phyloP scores from a whole-genome alignment of 2,329 filamentous ascomycete species.

The Talaromyces amestolkiae region DNA sequence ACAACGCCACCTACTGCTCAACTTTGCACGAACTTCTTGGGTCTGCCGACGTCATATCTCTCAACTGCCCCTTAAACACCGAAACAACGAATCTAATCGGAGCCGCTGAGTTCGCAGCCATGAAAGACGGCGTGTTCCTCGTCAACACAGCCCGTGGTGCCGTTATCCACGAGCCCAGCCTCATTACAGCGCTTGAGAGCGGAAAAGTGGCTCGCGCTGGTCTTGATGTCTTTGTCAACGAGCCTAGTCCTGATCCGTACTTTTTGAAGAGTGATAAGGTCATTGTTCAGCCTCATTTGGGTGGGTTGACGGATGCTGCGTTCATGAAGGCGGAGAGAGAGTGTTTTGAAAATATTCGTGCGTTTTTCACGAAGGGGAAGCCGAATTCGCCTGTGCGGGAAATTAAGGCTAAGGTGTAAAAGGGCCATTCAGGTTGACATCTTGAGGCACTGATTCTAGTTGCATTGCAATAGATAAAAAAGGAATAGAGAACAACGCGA shows the following conservation, averaged over 20 bases:
- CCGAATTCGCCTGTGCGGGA: constrained; percentile 15
- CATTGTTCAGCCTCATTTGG: constrained; percentile 15
- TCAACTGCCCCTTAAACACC: constrained; percentile 71
- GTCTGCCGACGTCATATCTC: constrained; percentile 66
- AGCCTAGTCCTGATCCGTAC: constrained; percentile 8
- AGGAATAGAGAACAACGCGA: not conserved
- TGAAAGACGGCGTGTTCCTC: constrained; percentile 72
- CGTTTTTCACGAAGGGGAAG: constrained; percentile 10
- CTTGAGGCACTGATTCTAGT: not conserved
- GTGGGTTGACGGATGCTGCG: constrained; percentile 10
- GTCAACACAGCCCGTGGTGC: constrained; percentile 74
- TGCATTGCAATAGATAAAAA: not conserved
- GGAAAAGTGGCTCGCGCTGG: constrained; percentile 30
- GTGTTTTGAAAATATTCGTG: constrained; percentile 16
- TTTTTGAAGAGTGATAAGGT: constrained; percentile 18
- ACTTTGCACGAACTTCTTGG: constrained; percentile 63
- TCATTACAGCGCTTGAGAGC: constrained; percentile 63
- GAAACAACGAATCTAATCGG: constrained; percentile 70
- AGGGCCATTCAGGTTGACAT: not conserved
- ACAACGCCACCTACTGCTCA: constrained; percentile 38
- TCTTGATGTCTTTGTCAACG: constrained; percentile 13
- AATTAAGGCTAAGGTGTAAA: not conserved
- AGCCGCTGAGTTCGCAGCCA: constrained; percentile 61
- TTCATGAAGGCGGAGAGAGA: constrained; percentile 14
- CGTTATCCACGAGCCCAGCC: constrained; percentile 71